Evolutionary conservation across 2,329 filamentous ascomycete genomes (phyloP), one percentile per base, ranked within the genome.

Genomic region (Penicillium sp.): DNA sequence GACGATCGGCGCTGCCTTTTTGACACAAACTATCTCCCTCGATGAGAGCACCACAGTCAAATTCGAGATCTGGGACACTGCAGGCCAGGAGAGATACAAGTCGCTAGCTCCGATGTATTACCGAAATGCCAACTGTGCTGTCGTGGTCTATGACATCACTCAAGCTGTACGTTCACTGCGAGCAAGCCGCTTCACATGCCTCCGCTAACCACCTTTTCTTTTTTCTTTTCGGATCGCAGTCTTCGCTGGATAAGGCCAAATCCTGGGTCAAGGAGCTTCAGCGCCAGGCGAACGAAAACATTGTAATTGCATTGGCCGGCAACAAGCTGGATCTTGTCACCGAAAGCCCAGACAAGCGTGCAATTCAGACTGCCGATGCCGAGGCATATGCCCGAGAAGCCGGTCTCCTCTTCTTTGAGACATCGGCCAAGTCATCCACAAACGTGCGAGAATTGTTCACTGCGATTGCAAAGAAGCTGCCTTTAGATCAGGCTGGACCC

Each of bases 71-170:
- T 98, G 93, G 90, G 90, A 96, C 73, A 98, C 93, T 8, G 93
- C 93, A 55, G 93, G 93, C 55, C 93, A 98, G 76, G 93, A 98
- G 75, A 84, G 94, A 66, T 98, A 97, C 81, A 97, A 97, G 79
- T 97, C 93, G 9, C 79, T 98, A 58, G 93, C 93, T 32, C 93
- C 93, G 63, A 98, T 98, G 93, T 98, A 98, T 79, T 98, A 98
- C 76, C 80, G 94, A 63, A 98, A 98, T 70, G 94, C 94, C 61
- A 97, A 98, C 81, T 97, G 93, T 75, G 93, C 94, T 50, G 91
- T 98, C 29, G 91, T 98, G 42, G 93, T 98, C 58, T 98, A 98
- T 73, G 93, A 98, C 74, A 97, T 98, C 66, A 98, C 93, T 66
- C 93, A 98, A 81, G 89, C 93, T 59, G 93, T 98, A 84, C 54